Evolutionary conservation across 441 rosid species (phyloP).

Genomic region (Corymbia citriodora): DNA sequence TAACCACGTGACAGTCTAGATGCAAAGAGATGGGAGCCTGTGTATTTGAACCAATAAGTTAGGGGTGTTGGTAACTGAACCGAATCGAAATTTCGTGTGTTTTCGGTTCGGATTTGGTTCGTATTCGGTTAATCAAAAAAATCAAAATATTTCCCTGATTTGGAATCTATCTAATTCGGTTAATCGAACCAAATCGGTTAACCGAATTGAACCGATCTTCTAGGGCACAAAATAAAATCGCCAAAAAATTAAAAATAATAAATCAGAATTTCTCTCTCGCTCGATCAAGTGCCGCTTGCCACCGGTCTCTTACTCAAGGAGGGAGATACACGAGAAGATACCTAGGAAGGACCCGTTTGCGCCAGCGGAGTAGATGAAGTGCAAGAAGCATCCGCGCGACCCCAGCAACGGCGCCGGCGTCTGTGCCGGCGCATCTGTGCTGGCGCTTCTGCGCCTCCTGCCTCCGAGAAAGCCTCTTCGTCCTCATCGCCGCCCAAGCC

Average conservation of each 20-base stretch:
- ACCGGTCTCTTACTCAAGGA: background rate
- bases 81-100: too few species aligned
- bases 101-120: too few species aligned
- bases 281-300: background rate
- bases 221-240: too few species aligned
- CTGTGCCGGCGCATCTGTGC: background rate
- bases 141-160: too few species aligned
- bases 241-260: too few species aligned
- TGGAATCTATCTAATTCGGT: too few species aligned
- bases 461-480: slow-evolving; percentile 2
- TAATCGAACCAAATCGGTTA: too few species aligned
- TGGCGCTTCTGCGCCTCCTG: background rate
- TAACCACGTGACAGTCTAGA: background rate
- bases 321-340: background rate
- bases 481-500: slow-evolving; percentile 1
- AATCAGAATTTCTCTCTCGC: too few species aligned
- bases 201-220: too few species aligned
- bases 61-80: too few species aligned
- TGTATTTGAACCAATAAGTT: background rate
- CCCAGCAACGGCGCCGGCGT: background rate
- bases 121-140: too few species aligned
- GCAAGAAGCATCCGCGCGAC: background rate
- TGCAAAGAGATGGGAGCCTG: background rate
- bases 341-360: background rate
- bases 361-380: background rate